A percentile compares a stretch with the other conserved stretches of the same genome.
phyloP scores from a whole-genome alignment of 208 protist species.

The Tritrichomonas foetus region DNA sequence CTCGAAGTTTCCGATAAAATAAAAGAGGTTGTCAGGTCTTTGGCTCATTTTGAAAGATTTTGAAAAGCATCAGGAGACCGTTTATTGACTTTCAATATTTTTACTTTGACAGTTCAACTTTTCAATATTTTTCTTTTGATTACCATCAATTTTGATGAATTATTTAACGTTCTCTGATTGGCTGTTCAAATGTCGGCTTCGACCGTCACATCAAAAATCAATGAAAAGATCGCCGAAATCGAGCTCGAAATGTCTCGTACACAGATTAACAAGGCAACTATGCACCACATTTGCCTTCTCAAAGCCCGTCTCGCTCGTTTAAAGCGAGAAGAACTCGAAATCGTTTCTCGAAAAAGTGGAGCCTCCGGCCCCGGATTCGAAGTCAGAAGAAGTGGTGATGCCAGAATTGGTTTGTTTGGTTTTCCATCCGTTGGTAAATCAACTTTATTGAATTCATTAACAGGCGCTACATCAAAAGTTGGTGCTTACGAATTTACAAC shows the following conservation, averaged over 20 bases:
- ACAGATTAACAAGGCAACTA: slow-evolving; percentile 96
- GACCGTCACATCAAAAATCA: slow-evolving; percentile 55
- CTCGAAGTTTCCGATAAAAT: too few relatives aligned
- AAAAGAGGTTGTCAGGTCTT: too few relatives aligned
- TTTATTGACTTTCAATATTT: too few relatives aligned
- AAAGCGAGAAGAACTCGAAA: slow-evolving; percentile 43
- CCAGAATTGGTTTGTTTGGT: slow-evolving; percentile 71
- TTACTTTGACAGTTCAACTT: too few relatives aligned
- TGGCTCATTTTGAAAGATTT: too few relatives aligned
- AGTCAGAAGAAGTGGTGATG: slow-evolving; percentile 66
- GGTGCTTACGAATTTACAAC: slow-evolving; percentile 89
- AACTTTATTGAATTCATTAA: slow-evolving; percentile 89
- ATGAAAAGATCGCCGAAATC: slow-evolving; percentile 91
- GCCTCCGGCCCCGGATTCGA: slow-evolving; percentile 10
- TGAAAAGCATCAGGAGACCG: too few relatives aligned
- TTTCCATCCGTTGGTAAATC: slow-evolving; percentile 94
- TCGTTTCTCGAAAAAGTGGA: not conserved
- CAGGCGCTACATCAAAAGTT: slow-evolving; percentile 81
- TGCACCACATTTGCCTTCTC: slow-evolving; percentile 57
- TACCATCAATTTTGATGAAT: too few relatives aligned
- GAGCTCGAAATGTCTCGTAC: slow-evolving; percentile 90
- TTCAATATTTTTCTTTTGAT: too few relatives aligned
- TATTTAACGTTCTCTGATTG: too few relatives aligned
- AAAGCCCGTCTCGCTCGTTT: slow-evolving; percentile 46
- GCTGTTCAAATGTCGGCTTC: too few relatives aligned